Percentiles rank a stretch among this genome's conserved stretches.
Evolutionary conservation across 305 asterid species (phyloP).

Genomic region (Fraxinus greggii): DNA sequence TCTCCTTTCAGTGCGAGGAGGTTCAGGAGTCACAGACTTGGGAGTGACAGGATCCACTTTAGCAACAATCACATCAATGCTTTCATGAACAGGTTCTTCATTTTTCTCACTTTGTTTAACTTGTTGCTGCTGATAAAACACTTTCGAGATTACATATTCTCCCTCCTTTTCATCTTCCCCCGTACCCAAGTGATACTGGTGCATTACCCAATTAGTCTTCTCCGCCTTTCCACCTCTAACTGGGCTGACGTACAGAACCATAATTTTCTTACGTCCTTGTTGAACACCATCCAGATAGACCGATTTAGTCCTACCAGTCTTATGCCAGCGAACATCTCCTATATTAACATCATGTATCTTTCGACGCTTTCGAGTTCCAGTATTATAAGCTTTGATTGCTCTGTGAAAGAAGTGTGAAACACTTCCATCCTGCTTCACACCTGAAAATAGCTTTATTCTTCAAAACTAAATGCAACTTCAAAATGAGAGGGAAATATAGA

Average conservation of each 20-base stretch:
- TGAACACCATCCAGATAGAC: constrained; percentile 70
- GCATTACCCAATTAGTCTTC: constrained; percentile 98
- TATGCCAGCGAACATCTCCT: constrained; percentile 95
- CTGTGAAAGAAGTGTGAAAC: constrained; percentile 87
- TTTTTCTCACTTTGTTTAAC: constrained; percentile 49
- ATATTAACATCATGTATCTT: constrained; percentile 68
- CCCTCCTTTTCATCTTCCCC: constrained; percentile 90
- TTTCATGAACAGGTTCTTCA: constrained; percentile 51
- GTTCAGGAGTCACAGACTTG: constrained; percentile 69
- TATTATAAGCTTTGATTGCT: constrained; percentile 89
- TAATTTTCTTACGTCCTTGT: constrained; percentile 87
- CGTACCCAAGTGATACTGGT: constrained; percentile 87
- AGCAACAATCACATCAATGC: constrained; percentile 19
- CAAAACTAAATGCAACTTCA: constrained; percentile 26
- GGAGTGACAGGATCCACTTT: constrained; percentile 87
- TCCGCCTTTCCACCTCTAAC: constrained; percentile 76
- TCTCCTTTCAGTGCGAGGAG: constrained; percentile 50
- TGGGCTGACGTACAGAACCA: constrained; percentile 81
- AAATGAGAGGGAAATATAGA: not conserved
- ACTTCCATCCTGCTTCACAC: constrained; percentile 91
- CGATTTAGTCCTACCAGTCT: constrained; percentile 91
- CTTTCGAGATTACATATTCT: constrained; percentile 76
- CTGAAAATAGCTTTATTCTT: constrained; percentile 33
- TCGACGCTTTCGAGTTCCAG: constrained; percentile 90
- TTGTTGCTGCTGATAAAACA: constrained; percentile 86